Evolutionary conservation across 2,329 filamentous ascomycete species (phyloP).

Genomic region (Teratosphaeria destructans): DNA sequence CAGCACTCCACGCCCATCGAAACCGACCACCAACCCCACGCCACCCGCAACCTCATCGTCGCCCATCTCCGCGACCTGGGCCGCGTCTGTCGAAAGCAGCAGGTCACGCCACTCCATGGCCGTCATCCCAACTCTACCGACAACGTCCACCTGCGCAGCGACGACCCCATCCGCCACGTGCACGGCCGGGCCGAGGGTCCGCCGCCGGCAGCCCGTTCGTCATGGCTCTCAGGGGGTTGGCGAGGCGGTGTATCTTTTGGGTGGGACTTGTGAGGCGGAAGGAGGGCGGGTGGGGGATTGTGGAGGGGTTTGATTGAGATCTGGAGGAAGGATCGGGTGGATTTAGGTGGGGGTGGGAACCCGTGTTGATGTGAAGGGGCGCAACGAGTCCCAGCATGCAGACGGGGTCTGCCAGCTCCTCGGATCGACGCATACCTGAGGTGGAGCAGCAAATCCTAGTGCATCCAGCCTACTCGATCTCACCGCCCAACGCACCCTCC

Average conservation of each 20-base stretch:
- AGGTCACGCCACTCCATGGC: slow-evolving; percentile 56
- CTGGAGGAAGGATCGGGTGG: slow-evolving; percentile 33
- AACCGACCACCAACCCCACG: slow-evolving; percentile 4
- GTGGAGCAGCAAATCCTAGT: neutral
- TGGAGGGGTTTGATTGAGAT: slow-evolving; percentile 36
- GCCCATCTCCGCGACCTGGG: slow-evolving; percentile 49
- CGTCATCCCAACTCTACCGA: slow-evolving; percentile 50
- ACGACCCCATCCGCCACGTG: slow-evolving; percentile 48
- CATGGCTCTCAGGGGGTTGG: slow-evolving; percentile 48
- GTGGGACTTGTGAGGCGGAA: slow-evolving; percentile 11
- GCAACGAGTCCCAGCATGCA: too few species aligned
- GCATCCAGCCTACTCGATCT: neutral
- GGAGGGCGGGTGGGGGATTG: slow-evolving; percentile 24
- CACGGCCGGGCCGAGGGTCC: slow-evolving; percentile 48
- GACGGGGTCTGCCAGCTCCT: too few species aligned
- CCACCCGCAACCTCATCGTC: slow-evolving; percentile 39
- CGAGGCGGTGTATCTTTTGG: slow-evolving; percentile 28
- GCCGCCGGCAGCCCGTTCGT: slow-evolving; percentile 54
- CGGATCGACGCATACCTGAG: neutral
- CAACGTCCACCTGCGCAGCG: slow-evolving; percentile 45
- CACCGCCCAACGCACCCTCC: slow-evolving; percentile 3
- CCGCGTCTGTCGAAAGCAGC: slow-evolving; percentile 47
- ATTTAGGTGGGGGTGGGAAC: slow-evolving; percentile 16
- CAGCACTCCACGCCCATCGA: neutral
- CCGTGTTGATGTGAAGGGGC: neutral